phyloP scores from a whole-genome alignment of 192 early-diverging fungal species.

The Haplosporangium gracile region DNA sequence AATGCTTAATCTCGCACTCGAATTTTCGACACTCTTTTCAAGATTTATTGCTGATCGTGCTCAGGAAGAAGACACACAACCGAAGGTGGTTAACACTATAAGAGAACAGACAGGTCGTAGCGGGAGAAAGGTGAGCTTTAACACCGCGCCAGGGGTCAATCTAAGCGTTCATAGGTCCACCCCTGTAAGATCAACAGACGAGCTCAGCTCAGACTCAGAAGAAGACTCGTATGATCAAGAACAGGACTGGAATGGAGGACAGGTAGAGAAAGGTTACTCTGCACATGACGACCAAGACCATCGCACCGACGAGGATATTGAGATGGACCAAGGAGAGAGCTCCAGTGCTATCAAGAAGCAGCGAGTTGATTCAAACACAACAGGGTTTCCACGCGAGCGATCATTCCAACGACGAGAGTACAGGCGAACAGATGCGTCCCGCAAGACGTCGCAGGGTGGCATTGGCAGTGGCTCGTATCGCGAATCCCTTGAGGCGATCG shows the following conservation, averaged over 20 bases:
- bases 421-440: neutral
- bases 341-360: constrained; percentile 22
- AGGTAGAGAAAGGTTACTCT: neutral
- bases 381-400: neutral
- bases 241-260: neutral
- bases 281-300: neutral
- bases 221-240: constrained; percentile 2
- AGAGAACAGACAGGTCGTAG: neutral
- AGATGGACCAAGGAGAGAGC: neutral
- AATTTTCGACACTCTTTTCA: constrained; percentile 35
- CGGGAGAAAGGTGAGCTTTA: constrained; percentile 32
- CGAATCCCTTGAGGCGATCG: constrained; percentile 32
- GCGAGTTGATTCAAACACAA: neutral
- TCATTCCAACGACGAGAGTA: neutral
- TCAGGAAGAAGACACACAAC: neutral
- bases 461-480: neutral
- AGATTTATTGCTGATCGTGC: constrained; percentile 29
- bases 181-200: neutral
- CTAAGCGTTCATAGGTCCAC: neutral
- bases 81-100: neutral
- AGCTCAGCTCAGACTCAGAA: neutral
- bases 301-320: constrained; percentile 23
- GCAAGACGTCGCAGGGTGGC: neutral
- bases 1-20: constrained; percentile 35
- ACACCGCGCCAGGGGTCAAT: neutral